A percentile compares a stretch with the other conserved stretches of the same genome.
phyloP scores from a whole-genome alignment of 108 stramenopile species.

The Bacterosira constricta region DNA sequence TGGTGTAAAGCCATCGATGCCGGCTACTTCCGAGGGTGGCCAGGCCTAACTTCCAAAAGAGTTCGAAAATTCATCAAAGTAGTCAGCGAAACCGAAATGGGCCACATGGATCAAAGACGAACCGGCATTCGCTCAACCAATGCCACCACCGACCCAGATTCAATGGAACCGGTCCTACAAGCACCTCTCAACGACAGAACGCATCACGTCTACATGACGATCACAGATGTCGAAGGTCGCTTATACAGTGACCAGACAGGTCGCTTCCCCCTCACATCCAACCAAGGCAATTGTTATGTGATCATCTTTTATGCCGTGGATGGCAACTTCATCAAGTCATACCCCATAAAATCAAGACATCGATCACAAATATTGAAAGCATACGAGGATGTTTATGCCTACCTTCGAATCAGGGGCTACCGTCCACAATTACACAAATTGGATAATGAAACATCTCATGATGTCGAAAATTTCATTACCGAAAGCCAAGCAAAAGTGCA shows the following conservation, averaged over 20 bases:
- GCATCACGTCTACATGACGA: constrained; percentile 18
- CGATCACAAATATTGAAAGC: not conserved
- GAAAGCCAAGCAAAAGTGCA: constrained; percentile 19
- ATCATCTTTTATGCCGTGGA: no score
- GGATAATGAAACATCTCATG: constrained; percentile 18
- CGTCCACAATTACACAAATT: constrained; percentile 6
- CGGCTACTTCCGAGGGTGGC: no score
- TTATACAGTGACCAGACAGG: constrained; percentile 48
- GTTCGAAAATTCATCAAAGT: no score
- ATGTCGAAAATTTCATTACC: not conserved
- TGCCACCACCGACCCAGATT: not conserved
- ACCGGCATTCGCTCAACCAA: constrained; percentile 26
- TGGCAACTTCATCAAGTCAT: constrained; percentile 33
- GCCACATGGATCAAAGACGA: constrained; percentile 35
- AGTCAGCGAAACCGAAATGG: constrained; percentile 24
- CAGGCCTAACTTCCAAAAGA: no score
- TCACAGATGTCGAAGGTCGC: constrained; percentile 2
- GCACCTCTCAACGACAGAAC: not conserved
- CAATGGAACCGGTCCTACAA: not conserved
- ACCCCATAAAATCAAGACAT: constrained; percentile 14
- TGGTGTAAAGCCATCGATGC: no score
- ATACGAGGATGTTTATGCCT: not conserved
- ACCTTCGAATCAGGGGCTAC: not conserved
- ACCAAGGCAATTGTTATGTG: constrained; percentile 31
- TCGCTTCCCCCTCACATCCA: no score